Percentiles rank a stretch among this genome's conserved stretches.
These are phyloP conservation scores for Capsella bursapastoris DNA, from an alignment of 345 rosid genomes.

Conservation along the genomic window DNA sequence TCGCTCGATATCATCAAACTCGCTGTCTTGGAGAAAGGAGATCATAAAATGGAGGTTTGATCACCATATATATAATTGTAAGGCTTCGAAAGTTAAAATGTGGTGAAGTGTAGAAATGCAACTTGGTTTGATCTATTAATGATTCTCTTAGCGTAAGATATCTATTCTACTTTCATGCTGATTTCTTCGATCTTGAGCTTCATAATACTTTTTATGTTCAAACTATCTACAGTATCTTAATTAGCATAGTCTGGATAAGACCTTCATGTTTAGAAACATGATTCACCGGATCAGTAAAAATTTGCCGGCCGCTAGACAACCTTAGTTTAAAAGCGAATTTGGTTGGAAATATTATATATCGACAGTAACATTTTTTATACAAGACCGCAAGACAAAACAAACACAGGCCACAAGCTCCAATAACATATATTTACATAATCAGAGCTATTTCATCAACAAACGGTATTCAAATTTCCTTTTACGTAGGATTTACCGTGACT, in stretches of 20 bases:
- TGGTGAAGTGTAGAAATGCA: too few species aligned
- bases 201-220: not conserved
- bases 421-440: conserved; percentile 35
- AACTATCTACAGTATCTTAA: not conserved
- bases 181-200: not conserved
- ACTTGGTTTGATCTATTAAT: too few species aligned
- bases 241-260: not conserved
- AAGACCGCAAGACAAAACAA: conserved; percentile 18
- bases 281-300: not conserved
- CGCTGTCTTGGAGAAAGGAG: conserved; percentile 33
- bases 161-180: not conserved
- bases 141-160: not conserved
- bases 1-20: conserved; percentile 55
- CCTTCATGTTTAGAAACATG: not conserved
- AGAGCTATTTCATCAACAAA: conserved; percentile 23
- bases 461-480: conserved; percentile 4
- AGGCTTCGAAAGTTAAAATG: not conserved
- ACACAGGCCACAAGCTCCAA: conserved; percentile 1
- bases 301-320: not conserved
- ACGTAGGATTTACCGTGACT: conserved; percentile 2
- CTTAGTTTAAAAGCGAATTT: not conserved
- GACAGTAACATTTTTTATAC: conserved; percentile 37
- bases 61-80: not conserved
- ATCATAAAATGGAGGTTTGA: conserved; percentile 19
- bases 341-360: not conserved